phyloP scores from a whole-genome alignment of 257 asterid genomes.

The Primulina eburnea region DNA sequence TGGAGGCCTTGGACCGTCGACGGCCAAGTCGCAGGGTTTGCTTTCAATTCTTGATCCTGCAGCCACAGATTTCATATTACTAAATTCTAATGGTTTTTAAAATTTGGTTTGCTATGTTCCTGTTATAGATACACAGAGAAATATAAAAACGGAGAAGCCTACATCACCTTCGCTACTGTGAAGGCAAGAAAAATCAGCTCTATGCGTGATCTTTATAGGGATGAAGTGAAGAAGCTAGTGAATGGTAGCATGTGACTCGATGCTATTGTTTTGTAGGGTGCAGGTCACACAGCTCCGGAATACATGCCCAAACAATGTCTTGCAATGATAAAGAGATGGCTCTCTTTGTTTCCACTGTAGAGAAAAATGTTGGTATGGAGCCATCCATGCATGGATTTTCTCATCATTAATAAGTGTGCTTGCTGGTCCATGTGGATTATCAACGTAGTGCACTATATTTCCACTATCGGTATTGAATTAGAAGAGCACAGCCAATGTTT shows the following conservation, averaged over 20 bases:
- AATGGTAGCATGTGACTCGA: not conserved
- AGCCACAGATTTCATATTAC: not conserved
- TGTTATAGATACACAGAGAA: slow-evolving; percentile 20
- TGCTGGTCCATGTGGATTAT: no score
- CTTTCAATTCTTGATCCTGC: not conserved
- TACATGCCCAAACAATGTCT: slow-evolving; percentile 19
- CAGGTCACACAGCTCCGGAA: slow-evolving; percentile 20
- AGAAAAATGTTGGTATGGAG: not conserved
- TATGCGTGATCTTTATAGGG: no score
- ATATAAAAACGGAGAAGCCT: not conserved
- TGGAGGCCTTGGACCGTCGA: slow-evolving; percentile 23
- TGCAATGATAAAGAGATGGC: slow-evolving; percentile 21
- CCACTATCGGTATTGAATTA: no score
- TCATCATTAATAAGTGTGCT: no score
- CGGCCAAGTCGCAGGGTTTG: slow-evolving; percentile 24
- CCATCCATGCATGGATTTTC: no score
- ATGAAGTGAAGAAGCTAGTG: no score
- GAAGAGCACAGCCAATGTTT: no score
- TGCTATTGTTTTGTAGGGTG: slow-evolving; percentile 9
- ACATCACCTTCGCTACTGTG: slow-evolving; percentile 18
- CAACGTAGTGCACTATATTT: no score
- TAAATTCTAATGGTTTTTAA: not conserved
- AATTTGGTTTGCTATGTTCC: not conserved
- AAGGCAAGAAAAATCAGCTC: slow-evolving; percentile 14
- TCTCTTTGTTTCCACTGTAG: slow-evolving; percentile 8